phyloP scores from a whole-genome alignment of 768 basidiomycete species.

The Ephemerocybe angulata region DNA sequence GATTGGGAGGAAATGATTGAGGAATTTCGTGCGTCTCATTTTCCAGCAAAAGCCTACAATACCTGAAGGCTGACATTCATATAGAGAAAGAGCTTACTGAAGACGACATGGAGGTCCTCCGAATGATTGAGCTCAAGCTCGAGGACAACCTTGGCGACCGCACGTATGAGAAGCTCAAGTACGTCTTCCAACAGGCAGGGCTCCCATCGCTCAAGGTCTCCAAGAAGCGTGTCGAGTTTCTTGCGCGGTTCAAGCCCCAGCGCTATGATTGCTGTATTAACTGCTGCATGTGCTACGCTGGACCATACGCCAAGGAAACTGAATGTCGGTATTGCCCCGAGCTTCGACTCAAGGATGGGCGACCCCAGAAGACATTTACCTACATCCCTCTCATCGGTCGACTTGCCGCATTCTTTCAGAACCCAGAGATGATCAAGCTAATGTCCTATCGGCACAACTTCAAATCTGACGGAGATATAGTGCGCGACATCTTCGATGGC shows the following conservation, averaged over 20 bases:
- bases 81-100: too few species aligned
- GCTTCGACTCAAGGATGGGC: conserved; percentile 5
- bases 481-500: conserved; percentile 35
- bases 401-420: conserved; percentile 19
- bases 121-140: background rate
- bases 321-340: conserved; percentile 31
- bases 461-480: conserved; percentile 13
- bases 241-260: conserved; percentile 28
- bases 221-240: conserved; percentile 15
- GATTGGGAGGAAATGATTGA: too few species aligned
- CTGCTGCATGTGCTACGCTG: conserved; percentile 17
- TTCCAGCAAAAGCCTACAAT: too few species aligned
- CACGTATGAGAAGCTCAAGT: background rate
- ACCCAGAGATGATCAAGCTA: conserved; percentile 17
- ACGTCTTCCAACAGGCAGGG: background rate
- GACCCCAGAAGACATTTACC: conserved; percentile 24
- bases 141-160: background rate
- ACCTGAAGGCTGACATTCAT: too few species aligned
- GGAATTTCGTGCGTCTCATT: too few species aligned
- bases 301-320: conserved; percentile 18
- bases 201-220: background rate
- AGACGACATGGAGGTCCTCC: background rate
- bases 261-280: conserved; percentile 24
- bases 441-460: conserved; percentile 24
- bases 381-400: conserved; percentile 35